Base-by-base conservation (phyloP, 768 basidiomycete genomes). In the Panellus pusillus region DNA sequence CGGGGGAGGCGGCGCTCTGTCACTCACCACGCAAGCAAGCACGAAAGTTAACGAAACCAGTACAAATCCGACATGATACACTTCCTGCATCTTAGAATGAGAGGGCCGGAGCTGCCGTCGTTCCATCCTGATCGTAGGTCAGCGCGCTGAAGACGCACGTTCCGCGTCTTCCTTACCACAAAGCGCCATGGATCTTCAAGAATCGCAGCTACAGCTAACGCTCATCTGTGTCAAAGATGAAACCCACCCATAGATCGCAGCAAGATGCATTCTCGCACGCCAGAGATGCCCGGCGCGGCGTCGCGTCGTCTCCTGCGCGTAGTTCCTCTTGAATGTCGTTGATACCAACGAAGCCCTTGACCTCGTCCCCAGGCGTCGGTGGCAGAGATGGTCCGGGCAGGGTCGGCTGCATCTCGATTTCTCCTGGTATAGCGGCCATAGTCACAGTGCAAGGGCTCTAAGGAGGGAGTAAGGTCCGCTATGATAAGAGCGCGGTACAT, bases 11-110 rank as follows among this genome's bases (percentile, higher is more conserved):
- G 14, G 18, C 15, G 20, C 5, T 9, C 19, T 9, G 9, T 3
- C 6, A 53, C 53, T 57, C 62, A 73, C 76, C 55, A 65, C 63
- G 44, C 62, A 68, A 35, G 57, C 59, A 17, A 61, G 50, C 9
- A 68, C 68, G 65, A 85, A 86, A 20, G 82, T 73, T 17, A 82
- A 47, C 0, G 82, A 81, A 12, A 85, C 81, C 8, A 78, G 52
- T 6, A 74, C 62, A 58, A 77, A 81, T 11, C 70, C 68, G 19
- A 79, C 61, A 44, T 57, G 6, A 29, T 62, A 62, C 13, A 57
- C 54, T 24, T 44, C 19, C 17, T 62, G 61, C 7, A 62, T 57
- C 36, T 52, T 47, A 14, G 61, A 17, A 62, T 57, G 2, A 57
- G 43, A 13, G 54, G 54, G 6, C 54, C 54, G 37, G 19, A 35